Conservation (phyloP, 441 rosid species). For the Jatropha multifida region DNA sequence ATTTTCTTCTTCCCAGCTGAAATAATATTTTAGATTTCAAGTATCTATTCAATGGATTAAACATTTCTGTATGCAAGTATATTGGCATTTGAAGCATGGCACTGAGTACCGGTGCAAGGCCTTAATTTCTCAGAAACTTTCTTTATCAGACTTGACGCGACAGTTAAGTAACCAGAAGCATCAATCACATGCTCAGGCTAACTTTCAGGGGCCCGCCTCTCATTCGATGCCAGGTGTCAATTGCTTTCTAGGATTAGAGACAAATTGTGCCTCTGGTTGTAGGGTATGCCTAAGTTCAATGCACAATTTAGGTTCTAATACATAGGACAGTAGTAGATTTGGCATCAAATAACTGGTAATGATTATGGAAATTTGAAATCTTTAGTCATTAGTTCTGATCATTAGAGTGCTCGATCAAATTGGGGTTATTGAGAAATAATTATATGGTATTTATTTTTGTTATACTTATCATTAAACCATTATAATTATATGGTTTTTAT, state of each 20-base stretch:
- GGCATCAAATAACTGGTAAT: background rate
- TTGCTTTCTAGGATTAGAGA: slow-evolving; percentile 1
- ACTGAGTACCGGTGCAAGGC: background rate
- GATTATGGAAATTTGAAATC: background rate
- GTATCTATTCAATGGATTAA: background rate
- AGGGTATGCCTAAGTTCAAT: background rate
- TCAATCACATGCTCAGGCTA: background rate
- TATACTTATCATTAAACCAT: background rate
- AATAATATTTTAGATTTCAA: background rate
- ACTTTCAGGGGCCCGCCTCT: background rate
- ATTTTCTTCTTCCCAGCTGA: background rate
- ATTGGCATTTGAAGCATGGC: background rate
- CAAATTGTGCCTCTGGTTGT: background rate
- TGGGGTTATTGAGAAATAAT: background rate
- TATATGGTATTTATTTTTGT: too few relatives aligned
- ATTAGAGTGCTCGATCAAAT: background rate
- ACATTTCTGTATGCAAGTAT: background rate
- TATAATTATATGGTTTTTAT: background rate
- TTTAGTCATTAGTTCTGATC: background rate
- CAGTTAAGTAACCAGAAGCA: background rate
- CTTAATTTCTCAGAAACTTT: background rate
- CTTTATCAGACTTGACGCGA: background rate
- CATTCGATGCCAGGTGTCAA: background rate
- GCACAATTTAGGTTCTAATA: background rate
- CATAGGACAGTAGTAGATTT: background rate